A percentile compares a stretch with the other conserved stretches of the same genome.
Conservation (phyloP, 208 protist genomes). For the Trypanosoma cruzi region DNA sequence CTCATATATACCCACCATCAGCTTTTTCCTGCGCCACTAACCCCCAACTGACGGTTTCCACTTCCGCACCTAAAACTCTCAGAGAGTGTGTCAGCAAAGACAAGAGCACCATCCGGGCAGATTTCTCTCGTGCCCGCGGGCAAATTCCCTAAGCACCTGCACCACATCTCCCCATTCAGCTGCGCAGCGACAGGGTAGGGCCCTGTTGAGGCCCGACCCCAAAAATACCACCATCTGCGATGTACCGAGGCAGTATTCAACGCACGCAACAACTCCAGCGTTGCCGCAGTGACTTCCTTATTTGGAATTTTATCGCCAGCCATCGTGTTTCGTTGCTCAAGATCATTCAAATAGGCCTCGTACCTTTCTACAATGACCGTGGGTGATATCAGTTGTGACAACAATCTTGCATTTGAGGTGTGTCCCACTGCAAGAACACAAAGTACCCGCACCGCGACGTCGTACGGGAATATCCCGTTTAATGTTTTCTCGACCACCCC, state of each 20-base stretch:
- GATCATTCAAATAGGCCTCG: constrained; percentile 38
- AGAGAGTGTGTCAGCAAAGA: constrained; percentile 12
- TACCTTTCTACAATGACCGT: constrained; percentile 49
- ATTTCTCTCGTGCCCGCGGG: neutral
- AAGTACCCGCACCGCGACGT: constrained; percentile 69
- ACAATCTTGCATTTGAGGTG: constrained; percentile 42
- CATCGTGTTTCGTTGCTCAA: constrained; percentile 10
- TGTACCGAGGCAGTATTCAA: constrained; percentile 53
- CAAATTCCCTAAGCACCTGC: constrained; percentile 34
- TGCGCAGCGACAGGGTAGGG: constrained; percentile 40
- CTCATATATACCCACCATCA: neutral
- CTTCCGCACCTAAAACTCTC: constrained; percentile 10
- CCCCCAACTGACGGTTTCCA: neutral
- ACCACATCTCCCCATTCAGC: constrained; percentile 56
- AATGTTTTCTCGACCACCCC: constrained; percentile 73
- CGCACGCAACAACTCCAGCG: constrained; percentile 55
- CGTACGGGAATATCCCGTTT: constrained; percentile 75
- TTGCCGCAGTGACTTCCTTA: constrained; percentile 59
- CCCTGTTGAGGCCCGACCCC: constrained; percentile 28
- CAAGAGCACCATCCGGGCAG: constrained; percentile 5
- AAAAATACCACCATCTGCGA: constrained; percentile 34
- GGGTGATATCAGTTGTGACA: constrained; percentile 36
- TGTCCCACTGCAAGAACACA: constrained; percentile 65
- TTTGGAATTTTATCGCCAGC: constrained; percentile 31
- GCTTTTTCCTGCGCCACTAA: neutral